Evolutionary conservation across 345 rosid species (phyloP).

Genomic region (Gossypium bickii): DNA sequence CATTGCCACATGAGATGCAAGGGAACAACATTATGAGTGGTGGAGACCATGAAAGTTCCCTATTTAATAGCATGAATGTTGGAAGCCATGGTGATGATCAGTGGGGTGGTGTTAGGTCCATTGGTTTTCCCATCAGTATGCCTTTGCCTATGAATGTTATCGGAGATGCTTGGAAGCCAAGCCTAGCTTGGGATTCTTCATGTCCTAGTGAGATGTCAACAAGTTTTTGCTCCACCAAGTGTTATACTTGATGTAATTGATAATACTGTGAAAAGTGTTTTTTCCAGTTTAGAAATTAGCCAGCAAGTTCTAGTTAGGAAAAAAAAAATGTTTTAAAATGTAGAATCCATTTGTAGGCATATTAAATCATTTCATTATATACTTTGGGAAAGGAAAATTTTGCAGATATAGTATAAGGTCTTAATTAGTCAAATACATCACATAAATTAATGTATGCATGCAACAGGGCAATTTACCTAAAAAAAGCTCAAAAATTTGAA

Average conservation of each 20-base stretch:
- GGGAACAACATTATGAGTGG: not conserved
- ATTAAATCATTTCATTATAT: not conserved
- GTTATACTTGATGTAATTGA: slow-evolving; percentile 26
- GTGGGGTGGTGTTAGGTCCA: slow-evolving; percentile 23
- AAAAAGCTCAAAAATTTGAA: too few relatives aligned
- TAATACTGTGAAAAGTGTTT: not conserved
- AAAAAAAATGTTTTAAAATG: not conserved
- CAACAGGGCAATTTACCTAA: too few relatives aligned
- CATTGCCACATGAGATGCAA: slow-evolving; percentile 24
- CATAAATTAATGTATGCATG: not conserved
- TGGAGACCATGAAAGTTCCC: slow-evolving; percentile 8
- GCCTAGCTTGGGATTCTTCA: slow-evolving; percentile 31
- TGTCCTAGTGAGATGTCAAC: slow-evolving; percentile 28
- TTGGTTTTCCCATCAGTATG: slow-evolving; percentile 30
- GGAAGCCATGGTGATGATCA: slow-evolving; percentile 17
- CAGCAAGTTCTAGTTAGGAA: not conserved
- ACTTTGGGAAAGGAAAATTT: not conserved
- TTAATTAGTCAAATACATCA: not conserved
- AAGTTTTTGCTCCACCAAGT: slow-evolving; percentile 24
- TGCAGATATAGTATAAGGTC: not conserved
- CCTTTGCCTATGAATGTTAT: slow-evolving; percentile 22
- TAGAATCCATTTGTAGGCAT: not conserved
- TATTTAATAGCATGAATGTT: slow-evolving; percentile 12
- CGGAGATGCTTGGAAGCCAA: slow-evolving; percentile 33
- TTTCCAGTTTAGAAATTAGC: not conserved